These are phyloP conservation scores for Paradendryphiella salina DNA, from an alignment of 2,329 filamentous ascomycete species.

Conservation along the genomic window DNA sequence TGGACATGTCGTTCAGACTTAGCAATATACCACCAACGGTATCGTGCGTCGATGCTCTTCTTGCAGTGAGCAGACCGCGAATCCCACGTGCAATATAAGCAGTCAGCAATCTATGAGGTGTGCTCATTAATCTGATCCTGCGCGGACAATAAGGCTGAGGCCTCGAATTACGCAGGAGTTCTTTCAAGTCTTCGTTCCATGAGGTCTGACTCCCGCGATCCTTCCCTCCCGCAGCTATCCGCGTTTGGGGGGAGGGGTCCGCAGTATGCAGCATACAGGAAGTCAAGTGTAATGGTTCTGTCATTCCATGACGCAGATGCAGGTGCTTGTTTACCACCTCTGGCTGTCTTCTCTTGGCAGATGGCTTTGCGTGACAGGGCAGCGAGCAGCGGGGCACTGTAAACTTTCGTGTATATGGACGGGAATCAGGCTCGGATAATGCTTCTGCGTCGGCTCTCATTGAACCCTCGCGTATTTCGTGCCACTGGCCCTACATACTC, in stretches of 20 bases:
- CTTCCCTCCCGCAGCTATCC: not conserved
- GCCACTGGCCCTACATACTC: not conserved
- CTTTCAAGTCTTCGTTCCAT: not conserved
- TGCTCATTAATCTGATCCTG: constrained; percentile 6
- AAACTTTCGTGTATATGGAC: not conserved
- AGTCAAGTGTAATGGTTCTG: not conserved
- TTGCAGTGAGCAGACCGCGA: constrained; percentile 3
- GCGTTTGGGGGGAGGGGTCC: not conserved
- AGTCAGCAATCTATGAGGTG: constrained; percentile 7
- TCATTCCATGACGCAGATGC: not conserved
- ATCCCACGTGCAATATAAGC: constrained; percentile 3
- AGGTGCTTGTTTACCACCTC: not conserved
- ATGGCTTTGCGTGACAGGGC: not conserved
- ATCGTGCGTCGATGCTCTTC: not conserved
- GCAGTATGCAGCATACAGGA: not conserved
- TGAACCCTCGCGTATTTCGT: not conserved
- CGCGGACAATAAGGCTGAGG: constrained; percentile 3
- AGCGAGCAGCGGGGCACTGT: not conserved
- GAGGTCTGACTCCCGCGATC: not conserved
- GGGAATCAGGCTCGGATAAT: not conserved
- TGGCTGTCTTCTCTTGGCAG: not conserved
- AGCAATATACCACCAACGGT: constrained; percentile 10
- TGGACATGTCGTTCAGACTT: not conserved
- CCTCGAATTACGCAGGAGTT: not conserved
- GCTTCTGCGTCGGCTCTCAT: not conserved